A percentile compares a stretch with the other conserved stretches of the same genome.
Evolutionary conservation across 208 protist species (phyloP).

Genomic region (Trypanosoma platydactyli): DNA sequence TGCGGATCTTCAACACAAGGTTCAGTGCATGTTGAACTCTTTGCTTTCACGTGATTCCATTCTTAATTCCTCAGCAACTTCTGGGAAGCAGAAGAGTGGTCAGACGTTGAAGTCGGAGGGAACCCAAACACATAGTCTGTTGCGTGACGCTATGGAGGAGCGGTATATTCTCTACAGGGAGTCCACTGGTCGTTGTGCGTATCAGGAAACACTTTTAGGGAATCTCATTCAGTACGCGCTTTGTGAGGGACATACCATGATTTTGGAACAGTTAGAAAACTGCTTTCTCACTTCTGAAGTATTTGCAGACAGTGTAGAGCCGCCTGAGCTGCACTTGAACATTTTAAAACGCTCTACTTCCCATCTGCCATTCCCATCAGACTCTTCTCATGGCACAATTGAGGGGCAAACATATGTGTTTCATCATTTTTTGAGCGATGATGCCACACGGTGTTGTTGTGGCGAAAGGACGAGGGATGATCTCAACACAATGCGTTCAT

Average conservation of each 20-base stretch:
- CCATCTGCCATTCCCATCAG: not conserved
- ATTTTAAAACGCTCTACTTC: no score
- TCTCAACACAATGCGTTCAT: constrained; percentile 43
- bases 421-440: constrained; percentile 77
- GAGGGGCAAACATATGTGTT: constrained; percentile 50
- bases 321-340: no score
- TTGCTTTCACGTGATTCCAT: constrained; percentile 9
- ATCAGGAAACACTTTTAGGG: constrained; percentile 77
- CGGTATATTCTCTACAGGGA: constrained; percentile 76
- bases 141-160: constrained; percentile 73
- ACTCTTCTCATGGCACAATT: not conserved
- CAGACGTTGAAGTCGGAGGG: constrained; percentile 29
- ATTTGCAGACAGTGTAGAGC: not conserved
- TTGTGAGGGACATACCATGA: constrained; percentile 40
- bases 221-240: constrained; percentile 74
- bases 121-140: constrained; percentile 29
- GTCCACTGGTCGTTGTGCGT: constrained; percentile 46
- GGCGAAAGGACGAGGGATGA: constrained; percentile 42
- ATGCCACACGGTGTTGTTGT: constrained; percentile 49
- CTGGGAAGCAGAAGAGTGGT: not conserved
- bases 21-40: constrained; percentile 6
- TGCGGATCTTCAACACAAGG: not conserved
- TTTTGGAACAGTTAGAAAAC: constrained; percentile 81
- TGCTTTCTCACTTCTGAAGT: constrained; percentile 57
- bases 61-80: not conserved